Conservation (phyloP, 495 filamentous ascomycete genomes). For the Barbatosphaeria neglecta region DNA sequence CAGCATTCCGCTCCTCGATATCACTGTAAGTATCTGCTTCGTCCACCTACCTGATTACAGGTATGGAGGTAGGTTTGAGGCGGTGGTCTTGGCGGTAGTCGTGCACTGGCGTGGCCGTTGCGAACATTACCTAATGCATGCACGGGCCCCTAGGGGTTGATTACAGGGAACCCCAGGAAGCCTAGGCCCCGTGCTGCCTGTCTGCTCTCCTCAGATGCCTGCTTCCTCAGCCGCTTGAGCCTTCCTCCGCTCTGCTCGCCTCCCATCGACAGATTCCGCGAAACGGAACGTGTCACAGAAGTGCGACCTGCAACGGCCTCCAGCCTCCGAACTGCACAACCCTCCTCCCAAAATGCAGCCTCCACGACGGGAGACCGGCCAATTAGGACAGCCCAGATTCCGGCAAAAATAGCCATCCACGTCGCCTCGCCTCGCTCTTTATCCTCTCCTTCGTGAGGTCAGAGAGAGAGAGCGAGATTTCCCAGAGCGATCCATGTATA, state of each 20-base stretch:
- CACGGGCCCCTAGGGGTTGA: not conserved
- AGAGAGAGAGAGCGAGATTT: not conserved
- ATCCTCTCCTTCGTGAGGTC: not conserved
- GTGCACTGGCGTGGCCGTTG: not conserved
- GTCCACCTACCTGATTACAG: too few species aligned
- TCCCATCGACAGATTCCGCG: not conserved
- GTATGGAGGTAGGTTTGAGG: too few species aligned
- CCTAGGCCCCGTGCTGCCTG: too few species aligned
- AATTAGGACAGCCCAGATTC: not conserved
- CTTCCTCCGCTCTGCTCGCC: not conserved
- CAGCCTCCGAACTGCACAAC: not conserved
- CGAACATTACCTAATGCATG: not conserved
- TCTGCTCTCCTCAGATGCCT: too few species aligned
- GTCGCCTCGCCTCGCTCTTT: not conserved
- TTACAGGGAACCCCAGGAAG: too few species aligned
- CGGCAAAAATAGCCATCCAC: not conserved
- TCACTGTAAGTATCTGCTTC: too few species aligned
- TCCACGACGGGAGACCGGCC: not conserved
- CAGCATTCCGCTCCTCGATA: too few species aligned
- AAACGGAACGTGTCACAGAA: conserved; percentile 5
- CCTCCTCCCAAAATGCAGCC: not conserved
- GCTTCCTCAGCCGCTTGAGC: not conserved
- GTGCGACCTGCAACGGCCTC: conserved; percentile 7
- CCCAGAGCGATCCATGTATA: not conserved
- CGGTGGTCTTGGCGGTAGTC: not conserved